phyloP scores from a whole-genome alignment of 179 eudicot genomes.

The Drosera spatulata region DNA sequence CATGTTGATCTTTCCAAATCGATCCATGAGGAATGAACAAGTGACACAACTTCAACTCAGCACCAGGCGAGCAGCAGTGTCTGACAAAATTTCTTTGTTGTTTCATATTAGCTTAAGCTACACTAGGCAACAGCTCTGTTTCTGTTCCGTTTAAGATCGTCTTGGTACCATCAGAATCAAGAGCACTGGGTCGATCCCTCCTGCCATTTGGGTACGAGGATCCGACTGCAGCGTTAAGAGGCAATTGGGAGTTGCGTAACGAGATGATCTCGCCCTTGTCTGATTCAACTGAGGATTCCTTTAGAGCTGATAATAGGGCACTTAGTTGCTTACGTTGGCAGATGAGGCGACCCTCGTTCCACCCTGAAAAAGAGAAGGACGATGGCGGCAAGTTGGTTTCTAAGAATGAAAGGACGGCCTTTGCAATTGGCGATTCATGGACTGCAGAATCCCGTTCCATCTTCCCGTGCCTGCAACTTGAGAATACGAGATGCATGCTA shows the following conservation, averaged over 20 bases:
- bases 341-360: slow-evolving; percentile 83
- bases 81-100: too few relatives aligned
- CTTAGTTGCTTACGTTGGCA: slow-evolving; percentile 70
- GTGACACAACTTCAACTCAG: too few relatives aligned
- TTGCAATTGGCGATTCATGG: slow-evolving; percentile 63
- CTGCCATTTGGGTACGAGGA: too few relatives aligned
- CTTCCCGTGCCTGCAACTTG: slow-evolving; percentile 62
- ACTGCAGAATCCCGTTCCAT: slow-evolving; percentile 71
- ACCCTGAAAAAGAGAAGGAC: slow-evolving; percentile 62
- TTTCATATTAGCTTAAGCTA: too few relatives aligned
- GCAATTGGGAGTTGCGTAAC: slow-evolving; percentile 41
- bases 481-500: too few relatives aligned
- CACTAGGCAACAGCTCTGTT: too few relatives aligned
- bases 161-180: too few relatives aligned
- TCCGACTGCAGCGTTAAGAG: not conserved
- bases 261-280: slow-evolving; percentile 19
- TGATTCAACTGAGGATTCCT: slow-evolving; percentile 24
- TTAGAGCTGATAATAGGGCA: slow-evolving; percentile 33
- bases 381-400: slow-evolving; percentile 51
- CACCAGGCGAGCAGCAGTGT: too few relatives aligned
- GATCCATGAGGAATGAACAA: too few relatives aligned
- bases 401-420: slow-evolving; percentile 56
- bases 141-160: too few relatives aligned
- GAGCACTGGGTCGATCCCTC: too few relatives aligned
- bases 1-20: too few relatives aligned